Conservation (phyloP, 2,329 filamentous ascomycete genomes). For the Aspergillus oerlinghausenensis region DNA sequence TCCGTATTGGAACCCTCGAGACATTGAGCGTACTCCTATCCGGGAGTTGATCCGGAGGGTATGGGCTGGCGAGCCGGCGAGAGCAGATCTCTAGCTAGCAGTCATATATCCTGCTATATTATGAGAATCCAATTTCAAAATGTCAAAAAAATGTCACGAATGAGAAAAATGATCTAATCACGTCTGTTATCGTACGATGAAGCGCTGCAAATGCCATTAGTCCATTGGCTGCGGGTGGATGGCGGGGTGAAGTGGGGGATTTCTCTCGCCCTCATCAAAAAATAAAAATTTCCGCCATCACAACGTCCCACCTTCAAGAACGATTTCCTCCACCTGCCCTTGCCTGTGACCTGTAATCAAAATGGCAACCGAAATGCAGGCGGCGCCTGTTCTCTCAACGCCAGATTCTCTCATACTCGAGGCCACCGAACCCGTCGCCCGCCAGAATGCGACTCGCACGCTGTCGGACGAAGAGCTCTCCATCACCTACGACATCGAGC, state of each 20-base stretch:
- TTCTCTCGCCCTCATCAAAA: slow-evolving; percentile 14
- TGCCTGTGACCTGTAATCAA: not conserved
- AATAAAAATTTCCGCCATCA: slow-evolving; percentile 15
- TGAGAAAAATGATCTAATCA: not conserved
- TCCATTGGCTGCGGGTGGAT: slow-evolving; percentile 15
- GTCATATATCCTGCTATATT: not conserved
- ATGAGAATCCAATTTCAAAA: not conserved
- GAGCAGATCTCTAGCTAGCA: slow-evolving; percentile 44
- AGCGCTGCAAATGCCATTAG: not conserved
- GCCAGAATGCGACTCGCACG: slow-evolving; percentile 27
- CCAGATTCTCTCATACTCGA: slow-evolving; percentile 59
- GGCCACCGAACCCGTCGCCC: slow-evolving; percentile 42
- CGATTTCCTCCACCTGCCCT: not conserved
- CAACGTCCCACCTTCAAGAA: slow-evolving; percentile 1
- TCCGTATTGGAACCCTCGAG: slow-evolving; percentile 57
- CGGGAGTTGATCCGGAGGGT: slow-evolving; percentile 55
- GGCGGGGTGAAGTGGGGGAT: slow-evolving; percentile 32
- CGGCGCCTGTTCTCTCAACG: slow-evolving; percentile 58
- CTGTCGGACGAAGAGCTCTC: slow-evolving; percentile 65
- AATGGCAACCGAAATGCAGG: slow-evolving; percentile 32
- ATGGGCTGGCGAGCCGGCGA: slow-evolving; percentile 58
- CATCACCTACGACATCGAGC: slow-evolving; percentile 76
- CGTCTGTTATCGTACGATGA: not conserved
- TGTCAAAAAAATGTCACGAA: not conserved
- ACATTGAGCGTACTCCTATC: slow-evolving; percentile 49